Evolutionary conservation across 768 basidiomycete species (phyloP).

Genomic region (Amanita pallidorosea): DNA sequence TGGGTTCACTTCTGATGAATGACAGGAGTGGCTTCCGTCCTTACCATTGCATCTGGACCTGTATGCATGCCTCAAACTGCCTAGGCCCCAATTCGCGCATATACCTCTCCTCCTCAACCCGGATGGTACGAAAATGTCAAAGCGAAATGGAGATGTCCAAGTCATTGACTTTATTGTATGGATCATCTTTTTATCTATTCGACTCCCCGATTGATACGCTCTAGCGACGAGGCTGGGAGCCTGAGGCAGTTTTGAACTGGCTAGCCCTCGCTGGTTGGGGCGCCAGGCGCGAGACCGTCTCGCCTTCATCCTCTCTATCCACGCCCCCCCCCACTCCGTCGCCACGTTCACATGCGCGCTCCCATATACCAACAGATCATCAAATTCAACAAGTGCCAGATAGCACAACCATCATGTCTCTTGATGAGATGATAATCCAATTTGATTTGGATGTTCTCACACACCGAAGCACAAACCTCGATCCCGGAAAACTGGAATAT

Average conservation of each 20-base stretch:
- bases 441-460: constrained; percentile 74
- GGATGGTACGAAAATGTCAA: constrained; percentile 92
- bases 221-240: constrained; percentile 84
- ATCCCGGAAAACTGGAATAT: constrained; percentile 70
- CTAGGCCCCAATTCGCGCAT: constrained; percentile 79
- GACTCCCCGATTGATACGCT: neutral
- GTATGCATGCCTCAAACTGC: constrained; percentile 65
- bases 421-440: constrained; percentile 55
- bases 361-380: constrained; percentile 8
- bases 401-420: constrained; percentile 50
- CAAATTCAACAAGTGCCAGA: constrained; percentile 39
- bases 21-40: constrained; percentile 92
- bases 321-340: neutral
- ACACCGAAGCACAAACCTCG: constrained; percentile 75
- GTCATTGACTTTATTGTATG: constrained; percentile 79
- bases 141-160: constrained; percentile 81
- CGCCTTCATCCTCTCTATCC: constrained; percentile 13
- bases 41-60: constrained; percentile 85
- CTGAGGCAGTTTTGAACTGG: constrained; percentile 84
- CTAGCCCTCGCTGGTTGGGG: constrained; percentile 94
- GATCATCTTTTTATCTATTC: neutral
- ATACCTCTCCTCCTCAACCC: constrained; percentile 83
- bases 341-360: constrained; percentile 2
- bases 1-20: neutral
- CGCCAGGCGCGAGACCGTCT: constrained; percentile 27